Base-by-base conservation (phyloP, 306 rosid genomes). In the Cyclanthera cordifolia region DNA sequence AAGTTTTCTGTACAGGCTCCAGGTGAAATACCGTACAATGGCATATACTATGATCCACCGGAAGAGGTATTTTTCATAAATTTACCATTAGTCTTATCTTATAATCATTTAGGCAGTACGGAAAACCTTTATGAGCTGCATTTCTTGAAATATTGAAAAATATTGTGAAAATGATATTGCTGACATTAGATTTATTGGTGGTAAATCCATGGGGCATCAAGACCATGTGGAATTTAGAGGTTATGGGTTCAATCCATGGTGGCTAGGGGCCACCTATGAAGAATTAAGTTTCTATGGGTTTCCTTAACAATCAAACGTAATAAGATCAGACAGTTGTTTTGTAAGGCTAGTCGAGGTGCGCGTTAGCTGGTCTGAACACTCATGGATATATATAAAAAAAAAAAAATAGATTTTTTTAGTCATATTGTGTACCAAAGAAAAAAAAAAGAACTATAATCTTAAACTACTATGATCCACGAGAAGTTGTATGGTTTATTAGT, bases 41-140 rank as follows among this genome's bases (percentile, higher is more conserved):
- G 96, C 47, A 79, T 94, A 81, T 94, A 90, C 85, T 94, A 94
- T 73, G 99, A 94, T 76, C 99, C 99, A 49, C 97, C 97, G 19
- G 97, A 94, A 80, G 91, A 86, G 97, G 99, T 90, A 79, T 48
- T 78, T 63, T 74, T 76, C 60, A 75, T 12, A 34, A 68, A 46
- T 19, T 61, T 12, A 69, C 21, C 49, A 21, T 28, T 0, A 2
- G 20, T 69, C 20, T 19, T n/a, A 51, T 69, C 20, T 19, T n/a
- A 51, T 46, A 66, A 46, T 24, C 32, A 16, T 66, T 24, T n/a
- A 43, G 5, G 24, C 53, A 46, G 41, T 66, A 25, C 0, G 41
- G 21, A 16, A 66, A 66, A 46, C 43, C 52, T 66, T 64, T 25
- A 46, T 41, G 37, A 66, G 48, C 55, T 47, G 43, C 20, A 24